A percentile compares a stretch with the other conserved stretches of the same genome.
Evolutionary conservation across 352 stramenopile genomes (phyloP).

Genomic region (Pythium rhizo-oryzae): DNA sequence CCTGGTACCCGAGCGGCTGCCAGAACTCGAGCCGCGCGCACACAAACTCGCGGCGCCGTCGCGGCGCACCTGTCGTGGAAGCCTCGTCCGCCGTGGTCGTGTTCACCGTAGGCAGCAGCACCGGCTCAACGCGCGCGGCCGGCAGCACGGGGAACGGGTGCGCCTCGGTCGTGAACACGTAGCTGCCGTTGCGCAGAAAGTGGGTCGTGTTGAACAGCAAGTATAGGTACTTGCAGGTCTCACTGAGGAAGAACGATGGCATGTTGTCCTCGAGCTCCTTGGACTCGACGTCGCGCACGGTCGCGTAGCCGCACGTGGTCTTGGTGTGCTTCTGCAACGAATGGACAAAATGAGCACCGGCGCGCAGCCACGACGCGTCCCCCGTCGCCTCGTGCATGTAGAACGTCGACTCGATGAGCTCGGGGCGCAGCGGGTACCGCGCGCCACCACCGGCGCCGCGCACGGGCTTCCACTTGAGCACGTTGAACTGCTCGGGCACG

Average conservation of each 20-base stretch:
- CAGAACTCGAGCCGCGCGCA: conserved; percentile 55
- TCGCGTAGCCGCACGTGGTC: conserved; percentile 94
- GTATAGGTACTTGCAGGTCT: conserved; percentile 99
- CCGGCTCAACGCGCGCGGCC: conserved; percentile 37
- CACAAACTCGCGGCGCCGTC: neutral
- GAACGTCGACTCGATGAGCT: conserved; percentile 98
- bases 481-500: conserved; percentile 97
- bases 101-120: conserved; percentile 39
- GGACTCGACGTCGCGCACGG: conserved; percentile 83
- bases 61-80: conserved; percentile 31
- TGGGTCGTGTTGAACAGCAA: conserved; percentile 95
- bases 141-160: conserved; percentile 92
- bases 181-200: conserved; percentile 86
- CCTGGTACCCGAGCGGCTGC: conserved; percentile 55
- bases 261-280: conserved; percentile 95
- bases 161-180: conserved; percentile 97
- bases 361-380: conserved; percentile 80
- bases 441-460: conserved; percentile 49
- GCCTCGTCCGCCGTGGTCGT: conserved; percentile 16
- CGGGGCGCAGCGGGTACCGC: conserved; percentile 95
- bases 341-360: conserved; percentile 79
- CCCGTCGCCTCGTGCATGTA: conserved; percentile 93
- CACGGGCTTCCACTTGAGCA: conserved; percentile 72
- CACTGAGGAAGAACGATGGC: conserved; percentile 98
- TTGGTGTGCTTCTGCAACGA: conserved; percentile 91